Conservation (phyloP, 2,329 filamentous ascomycete species). For the Tothia fuscella region DNA sequence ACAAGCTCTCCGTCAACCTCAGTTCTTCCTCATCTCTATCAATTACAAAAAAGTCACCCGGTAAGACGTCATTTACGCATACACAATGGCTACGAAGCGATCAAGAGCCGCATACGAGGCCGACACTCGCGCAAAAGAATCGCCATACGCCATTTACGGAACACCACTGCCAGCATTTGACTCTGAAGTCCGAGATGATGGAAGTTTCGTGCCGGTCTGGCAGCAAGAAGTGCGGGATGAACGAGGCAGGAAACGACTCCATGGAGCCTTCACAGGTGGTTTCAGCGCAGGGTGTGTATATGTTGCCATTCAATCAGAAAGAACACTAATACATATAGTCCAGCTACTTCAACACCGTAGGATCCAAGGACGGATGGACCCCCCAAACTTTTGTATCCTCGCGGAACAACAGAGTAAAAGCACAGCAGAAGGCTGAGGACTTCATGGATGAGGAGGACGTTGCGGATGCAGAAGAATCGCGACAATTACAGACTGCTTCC, state of each 20-base stretch:
- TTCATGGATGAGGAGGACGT: slow-evolving; percentile 98
- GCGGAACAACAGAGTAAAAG: slow-evolving; percentile 62
- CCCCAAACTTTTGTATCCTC: slow-evolving; percentile 88
- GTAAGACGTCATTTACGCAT: too few relatives aligned
- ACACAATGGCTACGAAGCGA: slow-evolving; percentile 79
- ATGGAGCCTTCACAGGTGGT: slow-evolving; percentile 93
- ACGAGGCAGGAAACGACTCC: slow-evolving; percentile 74
- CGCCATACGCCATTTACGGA: slow-evolving; percentile 69
- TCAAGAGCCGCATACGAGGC: slow-evolving; percentile 67
- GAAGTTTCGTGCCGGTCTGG: slow-evolving; percentile 89
- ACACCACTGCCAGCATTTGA: slow-evolving; percentile 73
- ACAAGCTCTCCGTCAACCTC: too few relatives aligned
- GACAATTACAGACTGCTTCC: slow-evolving; percentile 58
- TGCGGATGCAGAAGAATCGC: slow-evolving; percentile 69
- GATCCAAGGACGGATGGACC: slow-evolving; percentile 96
- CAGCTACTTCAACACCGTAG: slow-evolving; percentile 95
- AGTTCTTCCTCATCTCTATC: too few relatives aligned
- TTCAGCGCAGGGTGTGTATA: slow-evolving; percentile 79
- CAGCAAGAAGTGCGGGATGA: slow-evolving; percentile 97
- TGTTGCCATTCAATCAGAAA: slow-evolving; percentile 13
- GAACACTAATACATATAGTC: slow-evolving; percentile 16
- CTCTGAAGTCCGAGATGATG: slow-evolving; percentile 69
- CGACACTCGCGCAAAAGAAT: slow-evolving; percentile 53
- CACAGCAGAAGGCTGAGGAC: slow-evolving; percentile 60
- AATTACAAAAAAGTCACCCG: too few relatives aligned